Base-by-base conservation (phyloP, 2,329 filamentous ascomycete species). In the Thelonectria discophora region DNA sequence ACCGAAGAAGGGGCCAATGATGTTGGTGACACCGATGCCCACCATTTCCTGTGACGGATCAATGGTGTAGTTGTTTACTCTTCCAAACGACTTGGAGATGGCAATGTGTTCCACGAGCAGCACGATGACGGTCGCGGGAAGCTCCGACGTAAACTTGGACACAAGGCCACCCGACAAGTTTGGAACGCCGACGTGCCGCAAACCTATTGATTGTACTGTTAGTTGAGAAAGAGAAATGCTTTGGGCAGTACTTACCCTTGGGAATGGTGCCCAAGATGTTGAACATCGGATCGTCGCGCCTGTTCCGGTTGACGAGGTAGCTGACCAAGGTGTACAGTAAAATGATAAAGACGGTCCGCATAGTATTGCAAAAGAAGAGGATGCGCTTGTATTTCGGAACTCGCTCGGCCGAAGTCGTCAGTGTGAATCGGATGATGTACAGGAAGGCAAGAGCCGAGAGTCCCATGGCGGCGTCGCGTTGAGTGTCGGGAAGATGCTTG, bases 21-120 rank as follows among this genome's bases (percentile, higher is more conserved):
- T 82, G 74, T 98, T 98, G 37, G 90, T 90, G 24, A 97, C 87
- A 64, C 94, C 94, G 67, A 98, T 97, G 20, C 93, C 94, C 48
- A 99, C 92, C 79, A 99, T 86, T 76, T 99, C 94, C 76, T 99
- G 94, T 0, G 94, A 97, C 0, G 95, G 94, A 69, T 97, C 89
- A 74, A 99, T 97, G 15, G 88, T 90, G 78, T 99, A 99, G 80
- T 97, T 97, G 81, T 97, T 98, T 70, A 97, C 87, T 61, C 94
- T 87, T 10, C 95, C 95, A 69, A 99, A 98, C 0, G 94, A 97
- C 77, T 98, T 99, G 17, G 94, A 93, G 65, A 98, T 97, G 49
- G 94, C 93, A 70, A 98, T 97, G 75, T 98, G 94, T 78, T 98
- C 95, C 63, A 98, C 96, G 37, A 98, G 84, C 59, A 98, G 84